Evolutionary conservation across 2,329 filamentous ascomycete species (phyloP), one percentile per base, ranked within the genome.

Genomic region (Cercospora beticola): DNA sequence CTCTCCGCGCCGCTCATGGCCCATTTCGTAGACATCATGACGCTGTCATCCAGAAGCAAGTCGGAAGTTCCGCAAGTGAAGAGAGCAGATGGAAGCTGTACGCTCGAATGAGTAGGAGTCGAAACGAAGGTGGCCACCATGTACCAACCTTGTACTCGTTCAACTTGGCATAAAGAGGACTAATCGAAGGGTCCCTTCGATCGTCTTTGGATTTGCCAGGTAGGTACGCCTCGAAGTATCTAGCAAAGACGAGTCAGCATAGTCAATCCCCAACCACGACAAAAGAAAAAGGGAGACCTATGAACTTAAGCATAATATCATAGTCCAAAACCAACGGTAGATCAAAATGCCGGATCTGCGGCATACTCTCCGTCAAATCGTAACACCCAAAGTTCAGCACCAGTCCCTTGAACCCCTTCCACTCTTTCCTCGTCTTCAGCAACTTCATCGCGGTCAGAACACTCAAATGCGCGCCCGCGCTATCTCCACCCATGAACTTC

Each of bases 31-130:
- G 80, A 79, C 86, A 88, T 87, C 58, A 85, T 75, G 23, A 86
- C 74, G 16, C 80, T 85, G 71, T 86, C 84, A 71, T 86, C 84
- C 0, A 88, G 72, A 68, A 88, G 71, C 5, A 81, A 81, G 75
- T 88, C 86, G 67, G 84, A 81, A 5, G 85, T 87, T 0, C 86
- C 86, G 67, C 83, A 85, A 0, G 83, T 80, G 70, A 88, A 88
- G 21, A 88, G 72, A 2, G 86, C 85, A 0, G 83, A 82, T 26
- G 86, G 86, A n/a, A 87, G 74, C 64, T 74, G 30, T 76, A 75
- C 18, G 5, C 5, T 4, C 9, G 21, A 14, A 18, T 57, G 31
- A 57, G 26, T 26, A 46, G 8, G 40, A 14, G 52, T 56, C 1
- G 33, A 30, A 46, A 40, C 9, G 31, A 26, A 8, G 43, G n/a